A percentile compares a stretch with the other conserved stretches of the same genome.
phyloP scores from a whole-genome alignment of 192 early-diverging fungal genomes.

The Blastocladiella britannica region DNA sequence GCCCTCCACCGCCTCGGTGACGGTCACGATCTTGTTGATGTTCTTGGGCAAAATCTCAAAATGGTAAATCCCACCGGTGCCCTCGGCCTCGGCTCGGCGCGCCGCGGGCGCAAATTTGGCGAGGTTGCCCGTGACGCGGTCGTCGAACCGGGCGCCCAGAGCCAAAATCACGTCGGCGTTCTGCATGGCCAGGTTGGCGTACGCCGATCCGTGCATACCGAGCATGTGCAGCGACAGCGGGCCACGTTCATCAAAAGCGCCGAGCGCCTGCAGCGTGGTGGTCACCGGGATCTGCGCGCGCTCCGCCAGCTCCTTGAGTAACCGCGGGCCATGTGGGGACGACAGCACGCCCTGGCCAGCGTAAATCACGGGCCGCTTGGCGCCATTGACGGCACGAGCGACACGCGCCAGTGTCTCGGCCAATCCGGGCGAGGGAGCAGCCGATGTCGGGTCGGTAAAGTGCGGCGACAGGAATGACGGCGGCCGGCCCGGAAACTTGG shows the following conservation, averaged over 20 bases:
- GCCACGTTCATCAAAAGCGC: slow-evolving; percentile 82
- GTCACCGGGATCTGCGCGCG: slow-evolving; percentile 89
- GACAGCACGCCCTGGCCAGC: slow-evolving; percentile 81
- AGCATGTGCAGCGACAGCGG: slow-evolving; percentile 86
- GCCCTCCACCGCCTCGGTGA: slow-evolving; percentile 77
- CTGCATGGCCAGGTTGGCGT: slow-evolving; percentile 97
- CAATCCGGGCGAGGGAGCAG: slow-evolving; percentile 15
- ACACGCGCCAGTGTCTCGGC: slow-evolving; percentile 38
- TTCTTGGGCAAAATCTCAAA: slow-evolving; percentile 99
- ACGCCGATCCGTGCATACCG: slow-evolving; percentile 95
- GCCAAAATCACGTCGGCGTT: slow-evolving; percentile 84
- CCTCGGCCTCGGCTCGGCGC: slow-evolving; percentile 59
- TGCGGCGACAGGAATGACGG: slow-evolving; percentile 13
- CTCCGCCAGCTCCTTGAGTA: slow-evolving; percentile 64
- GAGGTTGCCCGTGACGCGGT: slow-evolving; percentile 86
- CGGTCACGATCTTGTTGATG: slow-evolving; percentile 95
- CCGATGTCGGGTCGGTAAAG: slow-evolving; percentile 13
- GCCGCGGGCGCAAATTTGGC: slow-evolving; percentile 86
- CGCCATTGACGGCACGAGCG: slow-evolving; percentile 65
- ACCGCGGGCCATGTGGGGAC: slow-evolving; percentile 55
- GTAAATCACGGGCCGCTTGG: slow-evolving; percentile 83
- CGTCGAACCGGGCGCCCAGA: slow-evolving; percentile 93
- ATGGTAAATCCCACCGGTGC: slow-evolving; percentile 87
- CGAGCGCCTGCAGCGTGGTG: slow-evolving; percentile 82
- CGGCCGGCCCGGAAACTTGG: slow-evolving; percentile 25